phyloP scores from a whole-genome alignment of 2,329 filamentous ascomycete species.

The Diaporthe vexans region DNA sequence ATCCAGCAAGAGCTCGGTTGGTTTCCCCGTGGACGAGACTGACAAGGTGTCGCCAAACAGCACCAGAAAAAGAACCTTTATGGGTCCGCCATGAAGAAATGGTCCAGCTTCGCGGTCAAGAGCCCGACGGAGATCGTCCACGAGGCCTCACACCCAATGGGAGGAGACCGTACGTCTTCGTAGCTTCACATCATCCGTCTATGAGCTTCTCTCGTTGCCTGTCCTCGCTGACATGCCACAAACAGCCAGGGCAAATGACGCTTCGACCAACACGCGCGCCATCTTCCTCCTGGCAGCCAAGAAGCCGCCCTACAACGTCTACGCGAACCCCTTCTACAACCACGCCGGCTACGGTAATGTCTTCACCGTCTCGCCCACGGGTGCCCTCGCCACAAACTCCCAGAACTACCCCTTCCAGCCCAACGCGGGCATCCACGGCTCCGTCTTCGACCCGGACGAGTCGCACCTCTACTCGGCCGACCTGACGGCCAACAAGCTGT shows the following conservation, averaged over 20 bases:
- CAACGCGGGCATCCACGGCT: conserved; percentile 82
- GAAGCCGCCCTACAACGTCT: conserved; percentile 84
- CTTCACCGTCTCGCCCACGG: conserved; percentile 72
- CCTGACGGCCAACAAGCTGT: conserved; percentile 83
- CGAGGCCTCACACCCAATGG: conserved; percentile 80
- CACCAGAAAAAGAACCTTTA: conserved; percentile 88
- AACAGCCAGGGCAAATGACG: conserved; percentile 70
- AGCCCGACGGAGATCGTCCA: conserved; percentile 83
- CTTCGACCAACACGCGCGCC: conserved; percentile 85
- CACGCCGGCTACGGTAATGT: conserved; percentile 87
- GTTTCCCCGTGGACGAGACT: background rate
- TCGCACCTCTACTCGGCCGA: conserved; percentile 85
- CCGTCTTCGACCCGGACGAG: conserved; percentile 83
- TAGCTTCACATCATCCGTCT: conserved; percentile 54
- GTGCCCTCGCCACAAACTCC: conserved; percentile 73
- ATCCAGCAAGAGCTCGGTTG: background rate
- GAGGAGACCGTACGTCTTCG: conserved; percentile 74
- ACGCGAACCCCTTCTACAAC: conserved; percentile 92
- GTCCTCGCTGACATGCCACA: conserved; percentile 55
- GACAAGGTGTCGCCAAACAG: conserved; percentile 56
- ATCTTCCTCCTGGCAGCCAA: conserved; percentile 89
- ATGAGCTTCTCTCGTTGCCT: background rate
- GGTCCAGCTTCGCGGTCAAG: conserved; percentile 84
- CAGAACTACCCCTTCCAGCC: conserved; percentile 82
- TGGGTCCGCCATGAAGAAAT: conserved; percentile 93